Base-by-base conservation (phyloP, 306 rosid genomes). In the Cicer pinnatifidum region DNA sequence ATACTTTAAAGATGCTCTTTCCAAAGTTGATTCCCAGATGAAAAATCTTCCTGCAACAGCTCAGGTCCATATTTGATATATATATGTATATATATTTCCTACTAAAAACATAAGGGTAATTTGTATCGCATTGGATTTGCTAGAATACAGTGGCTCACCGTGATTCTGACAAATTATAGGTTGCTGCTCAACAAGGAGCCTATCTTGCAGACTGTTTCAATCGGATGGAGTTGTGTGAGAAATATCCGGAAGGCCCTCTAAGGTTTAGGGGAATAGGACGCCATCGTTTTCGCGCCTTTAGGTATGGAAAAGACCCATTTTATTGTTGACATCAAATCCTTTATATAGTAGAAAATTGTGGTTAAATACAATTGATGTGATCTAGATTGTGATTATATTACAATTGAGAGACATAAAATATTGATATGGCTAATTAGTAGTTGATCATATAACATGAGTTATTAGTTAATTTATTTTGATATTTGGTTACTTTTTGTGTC, bases 21-120 rank as follows among this genome's bases (percentile, higher is more conserved):
- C 98, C 53, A 85, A 91, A 47, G 97, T 91, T 73, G 98, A 94
- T 77, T 91, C 95, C 46, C 96, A 94, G 82, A 91, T 89, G 98
- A 94, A 94, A 82, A 80, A 82, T 67, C 96, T 94, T 72, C 97
- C 98, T 3, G 96, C 97, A 74, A 94, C 98, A 1, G 98, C 90
- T 57, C 97, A 94, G 96, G 98, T 93, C 64, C n/a, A n/a, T 16
- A 53, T 47, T 19, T 28, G 4, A 28, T 28, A 41, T 9, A 40
- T 40, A 40, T 41, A 7, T 41, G 1, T 41, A 11, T 37, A 13
- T 72, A 53, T 3, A 19, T 68, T 63, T 46, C 23, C 20, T 58
- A 20, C 41, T 44, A 23, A 23, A 23, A 23, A 23, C 33, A 23
- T 23, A 23, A 23, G 33, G 28, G 4, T 23, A 3, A 23, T 23